Conservation (phyloP, 768 basidiomycete species). For the Solioccasus polychromus region DNA sequence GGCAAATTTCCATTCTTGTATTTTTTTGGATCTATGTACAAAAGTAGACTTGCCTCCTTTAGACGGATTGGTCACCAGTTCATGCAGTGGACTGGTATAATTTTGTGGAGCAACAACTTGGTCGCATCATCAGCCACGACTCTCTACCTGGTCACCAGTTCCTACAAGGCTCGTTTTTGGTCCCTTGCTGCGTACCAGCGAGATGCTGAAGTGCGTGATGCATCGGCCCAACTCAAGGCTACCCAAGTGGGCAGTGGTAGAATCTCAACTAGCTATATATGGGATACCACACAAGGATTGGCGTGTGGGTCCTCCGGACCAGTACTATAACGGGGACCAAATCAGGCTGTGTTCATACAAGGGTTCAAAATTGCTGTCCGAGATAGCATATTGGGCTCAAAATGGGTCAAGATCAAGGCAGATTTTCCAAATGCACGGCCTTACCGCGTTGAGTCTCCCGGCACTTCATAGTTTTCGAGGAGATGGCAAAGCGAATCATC, state of each 20-base stretch:
- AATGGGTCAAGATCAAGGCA: background rate
- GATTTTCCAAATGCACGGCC: background rate
- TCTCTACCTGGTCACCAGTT: conserved; percentile 25
- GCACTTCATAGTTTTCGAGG: background rate
- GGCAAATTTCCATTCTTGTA: no score
- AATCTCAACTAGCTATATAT: conserved; percentile 3
- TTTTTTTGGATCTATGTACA: no score
- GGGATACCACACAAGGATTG: conserved; percentile 10
- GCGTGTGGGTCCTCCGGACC: conserved; percentile 10
- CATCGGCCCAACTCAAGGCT: conserved; percentile 7
- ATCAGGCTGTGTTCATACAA: conserved; percentile 27
- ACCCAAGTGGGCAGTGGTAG: background rate
- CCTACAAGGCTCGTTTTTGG: conserved; percentile 20
- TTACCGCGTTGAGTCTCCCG: background rate
- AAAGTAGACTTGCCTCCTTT: no score
- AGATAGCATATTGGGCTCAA: background rate
- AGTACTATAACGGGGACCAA: background rate
- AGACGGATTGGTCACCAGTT: no score
- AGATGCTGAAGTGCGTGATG: background rate
- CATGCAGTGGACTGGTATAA: background rate
- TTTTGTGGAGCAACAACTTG: background rate
- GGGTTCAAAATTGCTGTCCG: conserved; percentile 25
- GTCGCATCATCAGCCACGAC: background rate
- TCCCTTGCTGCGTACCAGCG: conserved; percentile 17
- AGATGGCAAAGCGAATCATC: background rate